Evolutionary conservation across 2,329 filamentous ascomycete species (phyloP).

Genomic region (Verticillium alfalfae): DNA sequence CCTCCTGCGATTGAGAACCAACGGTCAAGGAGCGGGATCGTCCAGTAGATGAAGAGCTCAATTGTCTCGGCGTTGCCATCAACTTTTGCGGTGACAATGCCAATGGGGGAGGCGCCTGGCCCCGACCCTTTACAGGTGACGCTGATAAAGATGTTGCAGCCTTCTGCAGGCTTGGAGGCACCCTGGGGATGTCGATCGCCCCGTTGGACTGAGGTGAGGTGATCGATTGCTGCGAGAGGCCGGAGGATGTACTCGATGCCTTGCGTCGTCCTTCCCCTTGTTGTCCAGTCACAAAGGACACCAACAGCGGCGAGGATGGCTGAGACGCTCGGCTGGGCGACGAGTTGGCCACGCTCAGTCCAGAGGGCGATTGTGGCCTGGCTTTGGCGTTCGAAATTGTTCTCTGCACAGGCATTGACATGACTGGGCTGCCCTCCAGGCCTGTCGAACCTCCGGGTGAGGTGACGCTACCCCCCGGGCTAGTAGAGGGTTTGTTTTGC

Average conservation of each 20-base stretch:
- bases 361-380: conserved; percentile 81
- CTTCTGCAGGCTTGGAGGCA: conserved; percentile 54
- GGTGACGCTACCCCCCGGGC: conserved; percentile 35
- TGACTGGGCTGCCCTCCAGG: conserved; percentile 78
- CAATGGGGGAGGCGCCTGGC: conserved; percentile 41
- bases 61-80: conserved; percentile 54
- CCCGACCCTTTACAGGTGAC: conserved; percentile 53
- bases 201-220: conserved; percentile 63
- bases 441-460: conserved; percentile 56
- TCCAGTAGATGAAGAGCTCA: conserved; percentile 55
- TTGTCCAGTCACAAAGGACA: conserved; percentile 87
- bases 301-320: conserved; percentile 71
- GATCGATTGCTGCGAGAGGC: conserved; percentile 71
- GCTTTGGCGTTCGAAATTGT: conserved; percentile 79
- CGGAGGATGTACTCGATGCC: conserved; percentile 84
- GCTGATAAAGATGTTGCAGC: conserved; percentile 42
- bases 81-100: conserved; percentile 60
- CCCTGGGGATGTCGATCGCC: conserved; percentile 67
- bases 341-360: conserved; percentile 71
- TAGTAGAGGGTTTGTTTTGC: conserved; percentile 48
- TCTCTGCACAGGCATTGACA: conserved; percentile 74
- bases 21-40: conserved; percentile 86
- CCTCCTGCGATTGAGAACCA: conserved; percentile 92
- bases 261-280: conserved; percentile 76
- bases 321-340: conserved; percentile 79